Base-by-base conservation (phyloP, 306 rosid genomes). In the Pueraria montana region DNA sequence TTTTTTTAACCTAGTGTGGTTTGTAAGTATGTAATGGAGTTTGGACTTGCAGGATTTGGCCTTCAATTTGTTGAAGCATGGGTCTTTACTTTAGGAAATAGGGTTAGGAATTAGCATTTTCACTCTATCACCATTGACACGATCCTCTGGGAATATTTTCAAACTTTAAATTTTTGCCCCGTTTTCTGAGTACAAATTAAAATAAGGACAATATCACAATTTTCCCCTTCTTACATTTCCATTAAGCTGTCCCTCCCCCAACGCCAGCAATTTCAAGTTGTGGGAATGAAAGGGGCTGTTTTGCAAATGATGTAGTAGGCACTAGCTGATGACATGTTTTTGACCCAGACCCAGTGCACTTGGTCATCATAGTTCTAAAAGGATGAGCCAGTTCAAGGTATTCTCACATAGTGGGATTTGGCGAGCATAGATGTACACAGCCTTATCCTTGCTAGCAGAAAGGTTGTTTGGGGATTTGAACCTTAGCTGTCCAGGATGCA, bases 101-200 rank as follows among this genome's bases (percentile, higher is more conserved):
- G 56, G 26, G 6, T 16, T 27, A 74, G 56, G 76, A 79, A 16
- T 52, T 79, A 50, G 36, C 40, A 20, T 49, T 56, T 78, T 64
- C 64, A 48, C 64, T 48, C 40, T 65, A 4, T 64, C 64, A 62
- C 27, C n/a, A 45, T 38, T 78, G 8, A 11, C 42, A 66, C 45
- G 30, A 45, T 42, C 26, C 49, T 30, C 53, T 14, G 43, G 73
- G 63, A 64, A 77, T 63, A n/a, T 45, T 79, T 63, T 79, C 32
- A 17, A 53, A 42, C 46, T 52, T 40, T 2, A 5, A 11, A 49
- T 0, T 40, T 76, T 24, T 8, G 5, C 1, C 70, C n/a, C 11
- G 8, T 76, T 76, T 34, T 40, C 4, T 8, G 3, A 4, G 3
- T 40, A 40, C 27, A 16, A 16, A 38, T 38, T 7, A 40, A 58